These are phyloP conservation scores for Paracamarosporium sp. DNA, from an alignment of 2,329 filamentous ascomycete genomes.

Conservation along the genomic window DNA sequence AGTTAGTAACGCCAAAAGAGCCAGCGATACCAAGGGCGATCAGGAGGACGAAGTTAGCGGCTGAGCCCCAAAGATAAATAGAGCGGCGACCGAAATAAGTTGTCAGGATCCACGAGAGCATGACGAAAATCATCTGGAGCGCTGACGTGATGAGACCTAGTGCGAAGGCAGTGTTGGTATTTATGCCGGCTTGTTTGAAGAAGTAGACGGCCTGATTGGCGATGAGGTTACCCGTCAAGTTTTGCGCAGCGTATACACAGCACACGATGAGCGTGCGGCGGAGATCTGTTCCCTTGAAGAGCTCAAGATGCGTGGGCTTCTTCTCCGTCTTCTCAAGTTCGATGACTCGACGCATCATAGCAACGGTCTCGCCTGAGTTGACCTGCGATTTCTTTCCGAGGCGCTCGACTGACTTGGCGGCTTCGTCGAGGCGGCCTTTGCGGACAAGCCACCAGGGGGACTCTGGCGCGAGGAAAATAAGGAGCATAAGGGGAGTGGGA, in stretches of 20 bases:
- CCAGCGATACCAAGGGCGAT: conserved; percentile 66
- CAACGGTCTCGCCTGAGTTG: conserved; percentile 55
- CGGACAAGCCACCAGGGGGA: conserved; percentile 40
- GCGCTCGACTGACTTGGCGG: conserved; percentile 56
- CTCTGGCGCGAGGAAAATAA: conserved; percentile 59
- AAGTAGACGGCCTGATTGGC: conserved; percentile 70
- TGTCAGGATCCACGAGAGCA: conserved; percentile 72
- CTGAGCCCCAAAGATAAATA: conserved; percentile 68
- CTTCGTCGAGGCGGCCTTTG: conserved; percentile 49
- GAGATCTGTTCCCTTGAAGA: conserved; percentile 63
- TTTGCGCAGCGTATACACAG: conserved; percentile 65
- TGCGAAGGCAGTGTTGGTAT: conserved; percentile 62
- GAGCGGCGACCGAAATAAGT: conserved; percentile 68
- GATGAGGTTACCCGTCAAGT: conserved; percentile 68
- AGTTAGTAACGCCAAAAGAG: conserved; percentile 52
- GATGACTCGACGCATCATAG: conserved; percentile 66
- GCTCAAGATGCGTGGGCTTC: conserved; percentile 57
- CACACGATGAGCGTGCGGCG: conserved; percentile 64
- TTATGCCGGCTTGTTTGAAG: conserved; percentile 68
- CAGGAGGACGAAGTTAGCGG: conserved; percentile 61
- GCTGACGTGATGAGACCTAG: conserved; percentile 70
- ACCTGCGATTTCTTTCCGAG: conserved; percentile 55
- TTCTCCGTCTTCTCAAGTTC: conserved; percentile 60
- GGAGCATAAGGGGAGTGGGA: conserved; percentile 51
- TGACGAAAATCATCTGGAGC: conserved; percentile 68